Percentiles rank a stretch among this genome's conserved stretches.
Evolutionary conservation across 208 protist species (phyloP).

Genomic region (Wallacemonas sp.): DNA sequence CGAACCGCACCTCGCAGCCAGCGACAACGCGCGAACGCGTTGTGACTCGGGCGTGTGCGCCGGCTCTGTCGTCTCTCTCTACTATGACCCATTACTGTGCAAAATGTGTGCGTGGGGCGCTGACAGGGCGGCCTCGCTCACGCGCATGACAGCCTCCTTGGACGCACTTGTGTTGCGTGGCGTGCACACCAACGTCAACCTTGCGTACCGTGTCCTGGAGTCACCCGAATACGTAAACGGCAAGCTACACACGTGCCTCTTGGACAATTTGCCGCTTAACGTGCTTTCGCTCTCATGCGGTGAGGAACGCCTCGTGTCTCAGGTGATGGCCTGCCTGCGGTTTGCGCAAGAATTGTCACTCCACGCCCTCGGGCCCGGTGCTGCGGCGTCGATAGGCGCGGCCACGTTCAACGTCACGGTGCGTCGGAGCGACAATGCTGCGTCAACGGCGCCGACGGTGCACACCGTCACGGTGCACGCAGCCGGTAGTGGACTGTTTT

Average conservation of each 20-base stretch:
- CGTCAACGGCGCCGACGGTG: no score
- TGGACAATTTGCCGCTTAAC: constrained; percentile 13
- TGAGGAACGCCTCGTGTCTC: background rate
- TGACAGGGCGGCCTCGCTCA: constrained; percentile 70
- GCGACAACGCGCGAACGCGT: constrained; percentile 36
- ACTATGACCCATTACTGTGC: constrained; percentile 98
- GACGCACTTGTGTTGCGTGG: constrained; percentile 90
- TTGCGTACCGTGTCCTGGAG: constrained; percentile 51
- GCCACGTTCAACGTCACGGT: no score
- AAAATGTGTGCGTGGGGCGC: constrained; percentile 94
- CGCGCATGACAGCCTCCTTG: constrained; percentile 66
- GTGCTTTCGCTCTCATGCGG: background rate
- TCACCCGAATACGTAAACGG: constrained; percentile 65
- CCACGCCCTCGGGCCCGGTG: background rate
- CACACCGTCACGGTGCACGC: no score
- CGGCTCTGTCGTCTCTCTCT: constrained; percentile 82
- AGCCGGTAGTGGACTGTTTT: no score
- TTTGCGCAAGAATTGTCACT: background rate
- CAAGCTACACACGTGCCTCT: constrained; percentile 82
- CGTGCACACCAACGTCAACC: constrained; percentile 88
- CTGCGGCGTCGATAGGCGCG: no score
- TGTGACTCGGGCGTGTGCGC: constrained; percentile 83
- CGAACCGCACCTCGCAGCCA: constrained; percentile 11
- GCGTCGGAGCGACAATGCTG: no score
- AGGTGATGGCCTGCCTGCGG: background rate